Percentiles rank a stretch among this genome's conserved stretches.
Conservation (phyloP, 495 filamentous ascomycete species). For the Daldinia vernicosa region DNA sequence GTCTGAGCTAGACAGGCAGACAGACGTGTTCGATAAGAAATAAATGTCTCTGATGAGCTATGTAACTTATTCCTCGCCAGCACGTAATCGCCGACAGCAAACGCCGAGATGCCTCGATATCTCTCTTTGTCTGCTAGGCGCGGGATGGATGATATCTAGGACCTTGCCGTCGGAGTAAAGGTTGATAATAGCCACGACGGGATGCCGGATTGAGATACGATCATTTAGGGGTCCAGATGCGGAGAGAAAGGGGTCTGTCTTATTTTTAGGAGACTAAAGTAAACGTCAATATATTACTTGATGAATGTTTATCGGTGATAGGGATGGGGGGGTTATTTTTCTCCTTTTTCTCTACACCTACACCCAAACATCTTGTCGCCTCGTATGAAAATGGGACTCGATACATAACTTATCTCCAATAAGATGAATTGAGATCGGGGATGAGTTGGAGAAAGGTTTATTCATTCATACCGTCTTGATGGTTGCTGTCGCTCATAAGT, state of each 20-base stretch:
- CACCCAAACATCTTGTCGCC: background rate
- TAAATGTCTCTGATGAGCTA: conserved; percentile 12
- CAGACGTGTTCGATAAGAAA: conserved; percentile 5
- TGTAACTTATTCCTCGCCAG: conserved; percentile 17
- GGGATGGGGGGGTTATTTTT: background rate
- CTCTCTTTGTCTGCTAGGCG: conserved; percentile 1
- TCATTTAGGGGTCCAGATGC: background rate
- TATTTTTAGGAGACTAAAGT: conserved; percentile 3
- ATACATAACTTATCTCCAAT: background rate
- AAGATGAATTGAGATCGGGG: background rate
- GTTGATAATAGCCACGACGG: conserved; percentile 22
- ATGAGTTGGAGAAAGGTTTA: background rate
- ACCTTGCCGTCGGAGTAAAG: conserved; percentile 4
- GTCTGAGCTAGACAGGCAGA: background rate
- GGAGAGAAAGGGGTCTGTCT: conserved; percentile 3
- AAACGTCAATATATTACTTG: background rate
- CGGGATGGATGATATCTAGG: conserved; percentile 13
- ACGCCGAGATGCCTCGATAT: conserved; percentile 1
- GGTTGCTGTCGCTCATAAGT: background rate
- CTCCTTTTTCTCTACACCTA: background rate
- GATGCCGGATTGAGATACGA: conserved; percentile 10
- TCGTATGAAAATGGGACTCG: background rate
- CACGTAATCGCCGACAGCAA: conserved; percentile 11
- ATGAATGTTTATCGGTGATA: background rate
- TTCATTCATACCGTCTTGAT: background rate